Base-by-base conservation (phyloP, 176 grass and related monocot species). In the Secale cereale region DNA sequence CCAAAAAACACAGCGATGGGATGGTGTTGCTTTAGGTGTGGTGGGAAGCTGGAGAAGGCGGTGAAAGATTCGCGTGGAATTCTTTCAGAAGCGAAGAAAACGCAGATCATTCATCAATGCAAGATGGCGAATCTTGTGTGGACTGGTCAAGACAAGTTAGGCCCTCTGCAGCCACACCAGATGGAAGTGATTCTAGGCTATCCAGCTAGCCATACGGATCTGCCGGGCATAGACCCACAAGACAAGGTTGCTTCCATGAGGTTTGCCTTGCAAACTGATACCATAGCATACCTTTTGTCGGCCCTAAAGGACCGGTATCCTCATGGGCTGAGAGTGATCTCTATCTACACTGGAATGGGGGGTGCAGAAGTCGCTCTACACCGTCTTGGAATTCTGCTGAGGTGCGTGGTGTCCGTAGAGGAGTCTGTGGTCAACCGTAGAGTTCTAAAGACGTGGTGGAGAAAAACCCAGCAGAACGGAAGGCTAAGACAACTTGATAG, bases 401-500 rank as follows among this genome's bases (percentile, higher is more conserved):
- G 85, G 41, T 93, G 91, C 30, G 71, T 98, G 14, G 86, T 98
- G 15, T 93, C 93, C 2, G 89, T 98, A 3, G 95, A 98, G 70
- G 69, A 88, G 73, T 93, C 93, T 26, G 87, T 90, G 10, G 35
- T 78, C 12, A 88, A 95, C 4, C 85, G 89, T 63, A 92, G 75
- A 35, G 86, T 98, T 33, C 5, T 98, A 16, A 90, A 23, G 83
- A 89, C 68, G 29, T 98, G 95, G 95, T 95, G 89, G 95, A 5
- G 16, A 3, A 85, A 81, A 56, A 92, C 87, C 31, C 83, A 48
- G 74, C 92, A 93, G 25, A 48, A 39, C 12, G 93, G 93, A 48
- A 74, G 86, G 35, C 36, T 98, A 37, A 98, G 83, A 62, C 93
- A 95, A 41, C 5, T 92, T 3, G 15, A 3, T 67, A 90, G 87